These are phyloP conservation scores for Annona squamosa DNA, from an alignment of 164 flowering plant genomes.

Conservation along the genomic window DNA sequence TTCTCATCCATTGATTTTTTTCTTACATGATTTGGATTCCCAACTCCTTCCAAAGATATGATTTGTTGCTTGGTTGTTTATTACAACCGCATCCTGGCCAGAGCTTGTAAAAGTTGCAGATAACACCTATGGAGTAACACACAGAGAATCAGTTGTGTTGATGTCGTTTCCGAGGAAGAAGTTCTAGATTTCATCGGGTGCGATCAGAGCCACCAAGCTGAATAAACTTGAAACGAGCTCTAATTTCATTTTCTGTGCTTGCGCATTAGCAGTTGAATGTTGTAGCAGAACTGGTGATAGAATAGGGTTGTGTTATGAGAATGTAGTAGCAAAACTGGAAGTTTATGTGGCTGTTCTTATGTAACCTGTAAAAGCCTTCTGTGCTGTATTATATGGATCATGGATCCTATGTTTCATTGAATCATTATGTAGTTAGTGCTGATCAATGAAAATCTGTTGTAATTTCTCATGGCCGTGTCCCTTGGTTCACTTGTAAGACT, in stretches of 20 bases:
- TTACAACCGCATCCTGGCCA: constrained; percentile 87
- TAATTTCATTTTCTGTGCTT: neutral
- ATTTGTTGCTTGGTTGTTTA: constrained; percentile 86
- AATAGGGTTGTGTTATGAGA: neutral
- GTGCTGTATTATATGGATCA: neutral
- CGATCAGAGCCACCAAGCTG: constrained; percentile 55
- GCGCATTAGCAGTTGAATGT: neutral
- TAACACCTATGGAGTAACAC: constrained; percentile 89
- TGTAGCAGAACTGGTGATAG: neutral
- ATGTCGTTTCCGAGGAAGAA: constrained; percentile 61
- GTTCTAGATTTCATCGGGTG: constrained; percentile 84
- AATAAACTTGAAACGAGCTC: neutral
- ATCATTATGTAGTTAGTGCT: neutral
- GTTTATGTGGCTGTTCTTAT: neutral
- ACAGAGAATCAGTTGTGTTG: constrained; percentile 81
- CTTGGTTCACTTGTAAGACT: no score
- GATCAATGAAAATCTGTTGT: neutral
- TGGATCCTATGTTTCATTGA: neutral
- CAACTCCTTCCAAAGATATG: constrained; percentile 60
- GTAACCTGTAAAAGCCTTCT: neutral
- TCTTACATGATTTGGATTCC: constrained; percentile 15
- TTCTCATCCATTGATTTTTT: neutral
- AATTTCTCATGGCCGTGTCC: neutral
- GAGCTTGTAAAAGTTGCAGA: constrained; percentile 99
- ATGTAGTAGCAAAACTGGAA: neutral